phyloP scores from a whole-genome alignment of 139 green algal genomes.

The Spirogloea muscicola region DNA sequence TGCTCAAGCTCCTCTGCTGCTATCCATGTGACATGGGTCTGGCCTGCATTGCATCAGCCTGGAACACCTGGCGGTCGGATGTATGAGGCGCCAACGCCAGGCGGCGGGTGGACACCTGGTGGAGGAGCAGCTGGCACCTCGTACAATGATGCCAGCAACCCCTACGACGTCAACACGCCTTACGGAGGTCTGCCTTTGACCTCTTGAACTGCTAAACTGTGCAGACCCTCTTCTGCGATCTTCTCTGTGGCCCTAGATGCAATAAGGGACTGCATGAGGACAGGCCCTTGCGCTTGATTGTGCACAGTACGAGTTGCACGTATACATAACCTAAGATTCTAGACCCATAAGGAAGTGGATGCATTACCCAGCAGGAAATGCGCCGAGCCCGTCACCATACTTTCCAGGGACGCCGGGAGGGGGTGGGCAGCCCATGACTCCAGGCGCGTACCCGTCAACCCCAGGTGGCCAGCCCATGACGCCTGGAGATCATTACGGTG shows the following conservation, averaged over 20 bases:
- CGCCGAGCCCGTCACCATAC: neutral
- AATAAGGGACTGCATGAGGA: neutral
- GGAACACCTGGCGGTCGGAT: slow-evolving; percentile 15
- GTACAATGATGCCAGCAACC: slow-evolving; percentile 1
- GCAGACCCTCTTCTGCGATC: neutral
- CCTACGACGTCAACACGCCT: neutral
- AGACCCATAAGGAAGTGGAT: too few species aligned
- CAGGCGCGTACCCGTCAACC: slow-evolving; percentile 25
- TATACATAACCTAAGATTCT: too few species aligned
- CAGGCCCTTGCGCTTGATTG: neutral
- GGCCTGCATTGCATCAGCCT: neutral
- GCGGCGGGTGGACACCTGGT: neutral
- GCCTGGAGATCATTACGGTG: too few species aligned
- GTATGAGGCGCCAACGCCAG: slow-evolving; percentile 34
- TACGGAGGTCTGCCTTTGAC: neutral
- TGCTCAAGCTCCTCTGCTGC: too few species aligned
- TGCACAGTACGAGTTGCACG: neutral
- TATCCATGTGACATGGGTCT: too few species aligned
- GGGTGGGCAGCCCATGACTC: slow-evolving; percentile 16
- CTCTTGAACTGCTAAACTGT: neutral
- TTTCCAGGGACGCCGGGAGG: neutral
- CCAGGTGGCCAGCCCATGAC: slow-evolving; percentile 1
- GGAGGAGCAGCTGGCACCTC: slow-evolving; percentile 4
- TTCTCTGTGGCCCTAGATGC: neutral
- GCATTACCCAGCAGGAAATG: neutral